Conservation (phyloP, 1,284 basidiomycete species). For the Ustilago trichophora region DNA sequence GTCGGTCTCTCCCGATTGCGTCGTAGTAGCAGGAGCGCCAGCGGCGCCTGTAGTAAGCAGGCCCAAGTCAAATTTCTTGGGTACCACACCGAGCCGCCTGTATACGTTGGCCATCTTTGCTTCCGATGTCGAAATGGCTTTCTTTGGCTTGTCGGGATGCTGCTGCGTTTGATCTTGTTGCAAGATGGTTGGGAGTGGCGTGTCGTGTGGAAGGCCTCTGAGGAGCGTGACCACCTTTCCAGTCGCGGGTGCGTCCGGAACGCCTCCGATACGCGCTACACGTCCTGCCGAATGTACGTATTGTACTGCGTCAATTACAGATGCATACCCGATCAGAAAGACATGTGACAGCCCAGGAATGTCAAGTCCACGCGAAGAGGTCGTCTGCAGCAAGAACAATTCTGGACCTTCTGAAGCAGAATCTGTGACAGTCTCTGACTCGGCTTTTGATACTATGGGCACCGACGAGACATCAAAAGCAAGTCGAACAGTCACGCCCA, state of each 20-base stretch:
- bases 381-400: constrained; percentile 56
- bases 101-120: constrained; percentile 56
- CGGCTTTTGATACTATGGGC: not conserved
- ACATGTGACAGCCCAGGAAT: constrained; percentile 60
- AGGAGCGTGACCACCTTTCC: constrained; percentile 61
- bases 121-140: constrained; percentile 43
- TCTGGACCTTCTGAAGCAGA: constrained; percentile 11
- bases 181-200: constrained; percentile 14
- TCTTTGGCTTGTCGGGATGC: not conserved
- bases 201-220: constrained; percentile 41
- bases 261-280: constrained; percentile 54
- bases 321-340: constrained; percentile 57
- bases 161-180: not conserved
- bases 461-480: constrained; percentile 9
- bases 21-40: not conserved
- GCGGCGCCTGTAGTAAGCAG: constrained; percentile 16
- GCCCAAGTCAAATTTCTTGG: constrained; percentile 38
- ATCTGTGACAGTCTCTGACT: not conserved
- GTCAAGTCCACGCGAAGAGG: constrained; percentile 61
- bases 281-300: constrained; percentile 64
- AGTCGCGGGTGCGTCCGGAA: constrained; percentile 5
- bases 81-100: constrained; percentile 47
- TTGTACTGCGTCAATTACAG: constrained; percentile 57
- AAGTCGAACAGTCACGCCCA: constrained; percentile 55
- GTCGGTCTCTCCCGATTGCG: too few relatives aligned